phyloP scores from a whole-genome alignment of 2,329 filamentous ascomycete genomes.

The Aureobasidium lini region DNA sequence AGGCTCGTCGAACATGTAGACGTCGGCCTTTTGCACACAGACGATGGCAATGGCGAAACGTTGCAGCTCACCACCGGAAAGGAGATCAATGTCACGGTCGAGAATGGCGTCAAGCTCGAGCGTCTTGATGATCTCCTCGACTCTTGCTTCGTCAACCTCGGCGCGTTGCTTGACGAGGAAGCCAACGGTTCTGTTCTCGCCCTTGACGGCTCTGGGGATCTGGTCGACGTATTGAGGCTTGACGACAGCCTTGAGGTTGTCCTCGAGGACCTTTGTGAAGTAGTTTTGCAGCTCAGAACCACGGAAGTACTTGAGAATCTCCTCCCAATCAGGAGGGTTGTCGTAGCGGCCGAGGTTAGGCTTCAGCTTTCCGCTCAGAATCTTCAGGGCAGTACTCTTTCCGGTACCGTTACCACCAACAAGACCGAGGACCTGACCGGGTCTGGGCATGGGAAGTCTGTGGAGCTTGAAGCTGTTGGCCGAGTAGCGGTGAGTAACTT shows the following conservation, averaged over 20 bases:
- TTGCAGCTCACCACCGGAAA: conserved; percentile 97
- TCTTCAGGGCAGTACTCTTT: conserved; percentile 99
- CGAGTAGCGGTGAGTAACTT: conserved; percentile 97
- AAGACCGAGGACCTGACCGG: conserved; percentile 89
- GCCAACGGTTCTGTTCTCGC: conserved; percentile 65
- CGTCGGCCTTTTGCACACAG: conserved; percentile 91
- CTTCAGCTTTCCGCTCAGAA: conserved; percentile 96
- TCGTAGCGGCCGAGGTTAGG: conserved; percentile 92
- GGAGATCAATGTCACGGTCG: conserved; percentile 79
- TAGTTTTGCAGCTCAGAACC: conserved; percentile 98
- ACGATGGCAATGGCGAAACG: conserved; percentile 95
- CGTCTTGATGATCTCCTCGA: conserved; percentile 72
- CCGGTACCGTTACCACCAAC: conserved; percentile 99
- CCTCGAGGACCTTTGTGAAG: conserved; percentile 96
- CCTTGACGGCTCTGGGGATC: conserved; percentile 85
- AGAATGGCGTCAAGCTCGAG: conserved; percentile 82
- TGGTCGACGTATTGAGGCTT: conserved; percentile 99
- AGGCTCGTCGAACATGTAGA: conserved; percentile 99
- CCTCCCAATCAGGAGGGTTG: conserved; percentile 97
- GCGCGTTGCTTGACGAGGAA: conserved; percentile 68
- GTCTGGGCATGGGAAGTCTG: conserved; percentile 88
- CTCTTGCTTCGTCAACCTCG: conserved; percentile 60
- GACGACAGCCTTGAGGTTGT: conserved; percentile 93
- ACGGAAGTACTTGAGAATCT: conserved; percentile 96
- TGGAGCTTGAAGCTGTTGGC: conserved; percentile 99